Evolutionary conservation across 768 basidiomycete genomes (phyloP).

Genomic region (Calocybe gangraenosa): DNA sequence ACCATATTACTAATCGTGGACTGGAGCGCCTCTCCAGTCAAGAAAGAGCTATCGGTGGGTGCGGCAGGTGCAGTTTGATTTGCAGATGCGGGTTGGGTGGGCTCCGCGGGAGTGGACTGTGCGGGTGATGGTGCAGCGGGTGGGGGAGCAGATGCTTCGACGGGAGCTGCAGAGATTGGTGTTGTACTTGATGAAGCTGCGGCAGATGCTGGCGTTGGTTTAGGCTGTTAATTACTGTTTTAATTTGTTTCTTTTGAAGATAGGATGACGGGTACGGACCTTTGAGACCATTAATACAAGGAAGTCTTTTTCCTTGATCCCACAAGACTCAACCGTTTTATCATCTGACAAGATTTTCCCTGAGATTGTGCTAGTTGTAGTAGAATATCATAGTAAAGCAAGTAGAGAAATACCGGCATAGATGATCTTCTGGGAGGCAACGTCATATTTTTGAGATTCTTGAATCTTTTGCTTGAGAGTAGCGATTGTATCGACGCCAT

Average conservation of each 20-base stretch:
- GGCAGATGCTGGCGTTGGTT: constrained; percentile 25
- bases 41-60: constrained; percentile 54
- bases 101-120: constrained; percentile 21
- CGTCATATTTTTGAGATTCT: constrained; percentile 67
- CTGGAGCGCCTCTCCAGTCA: constrained; percentile 76
- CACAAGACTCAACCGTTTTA: constrained; percentile 82
- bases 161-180: constrained; percentile 21
- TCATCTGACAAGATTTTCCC: constrained; percentile 90
- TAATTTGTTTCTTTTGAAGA: constrained; percentile 16
- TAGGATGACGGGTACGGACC: constrained; percentile 45
- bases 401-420: constrained; percentile 67
- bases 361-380: constrained; percentile 23
- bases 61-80: constrained; percentile 33
- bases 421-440: constrained; percentile 85
- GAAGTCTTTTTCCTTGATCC: constrained; percentile 98
- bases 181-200: constrained; percentile 30
- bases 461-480: constrained; percentile 83
- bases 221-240: constrained; percentile 18
- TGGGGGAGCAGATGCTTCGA: constrained; percentile 19
- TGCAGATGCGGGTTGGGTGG: constrained; percentile 24
- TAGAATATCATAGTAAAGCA: too few species aligned
- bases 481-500: constrained; percentile 68
- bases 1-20: constrained; percentile 76
- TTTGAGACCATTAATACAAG: constrained; percentile 99
- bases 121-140: constrained; percentile 27